A percentile compares a stretch with the other conserved stretches of the same genome.
Evolutionary conservation across 495 filamentous ascomycete species (phyloP).

Genomic region (Aspergillus nanangensis): DNA sequence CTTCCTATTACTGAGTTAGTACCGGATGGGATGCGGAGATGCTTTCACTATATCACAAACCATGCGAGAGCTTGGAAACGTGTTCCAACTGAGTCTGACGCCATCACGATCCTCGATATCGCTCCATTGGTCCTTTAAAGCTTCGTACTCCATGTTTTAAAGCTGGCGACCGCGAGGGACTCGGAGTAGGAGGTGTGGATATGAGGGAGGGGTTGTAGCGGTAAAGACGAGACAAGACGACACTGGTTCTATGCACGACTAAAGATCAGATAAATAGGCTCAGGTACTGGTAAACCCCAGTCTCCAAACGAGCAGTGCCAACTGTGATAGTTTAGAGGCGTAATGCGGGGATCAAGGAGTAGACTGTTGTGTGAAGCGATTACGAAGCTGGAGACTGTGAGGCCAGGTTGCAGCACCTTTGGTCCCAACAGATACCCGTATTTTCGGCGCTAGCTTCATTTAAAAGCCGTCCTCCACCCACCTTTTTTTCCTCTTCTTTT

Average conservation of each 20-base stretch:
- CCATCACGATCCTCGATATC: slow-evolving; percentile 97
- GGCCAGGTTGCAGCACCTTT: slow-evolving; percentile 47
- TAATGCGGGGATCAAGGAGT: slow-evolving; percentile 19
- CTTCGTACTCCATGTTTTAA: slow-evolving; percentile 67
- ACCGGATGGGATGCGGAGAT: too few relatives aligned
- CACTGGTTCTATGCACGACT: slow-evolving; percentile 12
- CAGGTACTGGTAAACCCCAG: slow-evolving; percentile 30
- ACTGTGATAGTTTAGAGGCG: slow-evolving; percentile 19
- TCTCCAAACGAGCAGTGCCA: slow-evolving; percentile 21
- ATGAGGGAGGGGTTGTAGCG: too few relatives aligned
- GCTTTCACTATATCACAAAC: slow-evolving; percentile 52
- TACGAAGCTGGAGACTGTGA: slow-evolving; percentile 28
- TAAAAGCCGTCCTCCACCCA: slow-evolving; percentile 25
- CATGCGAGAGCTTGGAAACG: slow-evolving; percentile 97
- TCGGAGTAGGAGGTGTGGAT: too few relatives aligned
- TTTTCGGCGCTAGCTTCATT: slow-evolving; percentile 18
- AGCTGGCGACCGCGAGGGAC: slow-evolving; percentile 20
- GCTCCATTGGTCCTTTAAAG: slow-evolving; percentile 94
- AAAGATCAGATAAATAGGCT: slow-evolving; percentile 12
- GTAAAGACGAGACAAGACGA: slow-evolving; percentile 15
- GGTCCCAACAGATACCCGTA: slow-evolving; percentile 33
- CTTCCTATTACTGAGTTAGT: slow-evolving; percentile 63
- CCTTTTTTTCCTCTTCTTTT: slow-evolving; percentile 28
- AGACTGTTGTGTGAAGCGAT: slow-evolving; percentile 40
- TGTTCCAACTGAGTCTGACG: slow-evolving; percentile 97